Evolutionary conservation across 2,329 filamentous ascomycete genomes (phyloP), one percentile per base, ranked within the genome.

Genomic region (Diaporthe ampelina): DNA sequence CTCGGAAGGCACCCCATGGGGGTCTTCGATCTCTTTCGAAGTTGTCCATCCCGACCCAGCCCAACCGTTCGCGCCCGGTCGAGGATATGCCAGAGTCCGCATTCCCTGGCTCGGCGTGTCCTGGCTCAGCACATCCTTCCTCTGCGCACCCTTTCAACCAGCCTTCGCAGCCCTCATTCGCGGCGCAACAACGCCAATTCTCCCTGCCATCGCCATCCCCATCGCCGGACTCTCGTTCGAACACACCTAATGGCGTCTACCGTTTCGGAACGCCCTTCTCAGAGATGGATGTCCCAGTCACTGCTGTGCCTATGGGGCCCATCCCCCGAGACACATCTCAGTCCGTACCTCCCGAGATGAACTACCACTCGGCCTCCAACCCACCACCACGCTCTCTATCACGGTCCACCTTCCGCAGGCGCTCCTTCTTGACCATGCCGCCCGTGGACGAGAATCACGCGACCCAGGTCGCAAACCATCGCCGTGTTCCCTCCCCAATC

Each of bases 341-440:
- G 83, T 98, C 95, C 7, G 96, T 98, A 0, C 96, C 96, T 57
- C 96, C 96, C 9, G 92, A 97, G 84, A 98, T 98, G 95, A 92
- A 91, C 81, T 98, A 93, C 86, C 90, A 91, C 43, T 82, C 86
- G 56, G 81, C 81, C 74, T 80, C 74, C 79, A 82, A 76, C 73
- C 81, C 83, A 35, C 81, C 80, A 52, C 63, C 82, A 45, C 86
- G 88, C 35, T 87, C 87, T 56, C 85, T 88, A 77, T 91, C 89
- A 61, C 88, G 89, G 70, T 84, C 88, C 24, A 92, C 90, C 71
- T 85, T 81, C 57, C 89, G 92, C 70, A 90, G 93, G 3, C 93
- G 93, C 0, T 94, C 92, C 8, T 90, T 94, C 83, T 87, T 89
- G 43, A 86, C 91, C 74, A 89, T 95, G 80, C 92, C 93, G 0